Evolutionary conservation across 1,284 basidiomycete species (phyloP).

Genomic region (Moniliophthora roreri): DNA sequence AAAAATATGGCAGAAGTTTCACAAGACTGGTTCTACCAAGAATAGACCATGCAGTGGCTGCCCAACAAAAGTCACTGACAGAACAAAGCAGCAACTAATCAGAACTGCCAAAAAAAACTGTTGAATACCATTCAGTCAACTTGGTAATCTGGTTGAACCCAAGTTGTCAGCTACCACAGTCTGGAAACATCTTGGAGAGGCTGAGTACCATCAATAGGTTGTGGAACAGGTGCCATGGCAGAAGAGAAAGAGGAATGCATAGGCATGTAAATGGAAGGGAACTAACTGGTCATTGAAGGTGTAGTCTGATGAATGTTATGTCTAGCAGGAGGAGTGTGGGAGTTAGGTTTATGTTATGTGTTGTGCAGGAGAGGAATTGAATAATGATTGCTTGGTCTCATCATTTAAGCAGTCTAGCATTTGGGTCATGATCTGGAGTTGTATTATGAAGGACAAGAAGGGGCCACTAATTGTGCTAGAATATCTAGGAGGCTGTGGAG

Average conservation of each 20-base stretch:
- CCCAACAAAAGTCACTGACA: slow-evolving; percentile 14
- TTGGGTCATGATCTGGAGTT: slow-evolving; percentile 15
- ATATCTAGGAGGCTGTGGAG: slow-evolving; percentile 25
- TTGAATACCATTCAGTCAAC: slow-evolving; percentile 16
- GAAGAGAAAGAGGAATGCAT: slow-evolving; percentile 16
- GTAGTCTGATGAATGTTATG: slow-evolving; percentile 23
- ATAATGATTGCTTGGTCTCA: slow-evolving; percentile 11
- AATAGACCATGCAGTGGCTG: slow-evolving; percentile 18
- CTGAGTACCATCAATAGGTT: slow-evolving; percentile 21
- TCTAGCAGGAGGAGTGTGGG: slow-evolving; percentile 17
- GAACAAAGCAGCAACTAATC: slow-evolving; percentile 13
- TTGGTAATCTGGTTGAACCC: slow-evolving; percentile 16
- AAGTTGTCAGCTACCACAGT: slow-evolving; percentile 15
- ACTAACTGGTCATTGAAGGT: slow-evolving; percentile 11
- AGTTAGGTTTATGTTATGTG: slow-evolving; percentile 18
- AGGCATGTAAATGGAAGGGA: slow-evolving; percentile 15
- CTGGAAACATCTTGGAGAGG: slow-evolving; percentile 11
- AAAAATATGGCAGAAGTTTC: slow-evolving; percentile 20
- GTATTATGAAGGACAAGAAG: slow-evolving; percentile 21
- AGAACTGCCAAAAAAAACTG: slow-evolving; percentile 12
- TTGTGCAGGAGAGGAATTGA: slow-evolving; percentile 10
- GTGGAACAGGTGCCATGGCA: slow-evolving; percentile 23
- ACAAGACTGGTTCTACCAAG: slow-evolving; percentile 16
- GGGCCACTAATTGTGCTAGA: slow-evolving; percentile 23
- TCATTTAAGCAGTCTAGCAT: slow-evolving; percentile 13